Conservation (phyloP, 768 basidiomycete species). For the Amanita molliuscula region DNA sequence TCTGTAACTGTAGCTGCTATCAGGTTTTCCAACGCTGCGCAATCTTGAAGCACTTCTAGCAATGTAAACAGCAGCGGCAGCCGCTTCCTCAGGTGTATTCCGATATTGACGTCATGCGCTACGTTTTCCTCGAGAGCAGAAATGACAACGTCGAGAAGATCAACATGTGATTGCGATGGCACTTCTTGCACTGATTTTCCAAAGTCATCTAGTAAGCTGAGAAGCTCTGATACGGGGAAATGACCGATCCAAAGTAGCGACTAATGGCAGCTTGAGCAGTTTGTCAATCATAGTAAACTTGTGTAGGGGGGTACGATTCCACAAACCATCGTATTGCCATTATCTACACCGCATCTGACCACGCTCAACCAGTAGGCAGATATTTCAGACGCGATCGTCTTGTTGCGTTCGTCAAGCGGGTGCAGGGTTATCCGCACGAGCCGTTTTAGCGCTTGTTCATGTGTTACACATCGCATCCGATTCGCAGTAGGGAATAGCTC, state of each 20-base stretch:
- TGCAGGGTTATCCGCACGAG: slow-evolving; percentile 33
- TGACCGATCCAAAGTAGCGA: slow-evolving; percentile 48
- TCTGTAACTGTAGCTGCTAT: slow-evolving; percentile 32
- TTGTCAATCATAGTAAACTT: not conserved
- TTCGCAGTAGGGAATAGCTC: not conserved
- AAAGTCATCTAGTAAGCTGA: slow-evolving; percentile 33
- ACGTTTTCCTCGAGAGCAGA: slow-evolving; percentile 16
- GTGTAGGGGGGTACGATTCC: not conserved
- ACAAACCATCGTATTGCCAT: slow-evolving; percentile 4
- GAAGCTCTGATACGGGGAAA: slow-evolving; percentile 30
- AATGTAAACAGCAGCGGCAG: slow-evolving; percentile 29
- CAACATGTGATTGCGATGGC: slow-evolving; percentile 5
- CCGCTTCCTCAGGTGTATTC: slow-evolving; percentile 18
- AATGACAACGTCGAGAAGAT: slow-evolving; percentile 27
- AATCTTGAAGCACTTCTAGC: slow-evolving; percentile 22
- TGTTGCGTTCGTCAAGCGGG: slow-evolving; percentile 24
- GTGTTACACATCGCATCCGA: not conserved
- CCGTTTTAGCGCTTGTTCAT: slow-evolving; percentile 25
- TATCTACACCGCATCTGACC: slow-evolving; percentile 9
- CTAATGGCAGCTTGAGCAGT: slow-evolving; percentile 14
- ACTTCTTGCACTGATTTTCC: slow-evolving; percentile 7
- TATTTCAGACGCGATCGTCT: slow-evolving; percentile 27
- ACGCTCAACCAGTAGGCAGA: slow-evolving; percentile 32
- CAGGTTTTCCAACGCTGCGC: slow-evolving; percentile 32
- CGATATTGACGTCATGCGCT: not conserved